Evolutionary conservation across 2,329 filamentous ascomycete species (phyloP).

Genomic region (Trichoderma asperellum): DNA sequence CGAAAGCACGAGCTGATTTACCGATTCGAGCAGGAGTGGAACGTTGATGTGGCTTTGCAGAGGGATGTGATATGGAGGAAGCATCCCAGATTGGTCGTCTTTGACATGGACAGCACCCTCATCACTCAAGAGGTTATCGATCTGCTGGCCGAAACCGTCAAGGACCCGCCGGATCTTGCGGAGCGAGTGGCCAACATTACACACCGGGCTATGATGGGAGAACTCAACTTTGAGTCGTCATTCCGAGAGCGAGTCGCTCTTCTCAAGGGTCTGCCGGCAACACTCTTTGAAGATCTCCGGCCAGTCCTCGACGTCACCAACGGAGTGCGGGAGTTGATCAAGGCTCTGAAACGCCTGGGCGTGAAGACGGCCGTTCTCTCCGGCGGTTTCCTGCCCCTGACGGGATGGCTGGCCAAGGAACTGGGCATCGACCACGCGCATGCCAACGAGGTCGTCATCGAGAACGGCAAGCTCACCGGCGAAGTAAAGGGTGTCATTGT

Average conservation of each 20-base stretch:
- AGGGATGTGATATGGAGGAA: slow-evolving; percentile 72
- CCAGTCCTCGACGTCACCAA: slow-evolving; percentile 77
- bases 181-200: slow-evolving; percentile 87
- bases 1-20: slow-evolving; percentile 81
- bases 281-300: slow-evolving; percentile 78
- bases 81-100: slow-evolving; percentile 85
- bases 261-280: slow-evolving; percentile 76
- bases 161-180: slow-evolving; percentile 70
- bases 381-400: slow-evolving; percentile 88
- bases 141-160: slow-evolving; percentile 81
- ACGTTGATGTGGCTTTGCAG: slow-evolving; percentile 81
- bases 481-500: slow-evolving; percentile 74
- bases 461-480: slow-evolving; percentile 66
- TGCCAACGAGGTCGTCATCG: slow-evolving; percentile 78
- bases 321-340: slow-evolving; percentile 76
- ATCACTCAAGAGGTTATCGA: slow-evolving; percentile 99
- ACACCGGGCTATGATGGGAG: slow-evolving; percentile 90
- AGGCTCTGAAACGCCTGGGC: slow-evolving; percentile 74
- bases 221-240: slow-evolving; percentile 86
- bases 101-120: slow-evolving; percentile 98
- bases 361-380: slow-evolving; percentile 89
- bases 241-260: slow-evolving; percentile 80
- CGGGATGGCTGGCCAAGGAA: slow-evolving; percentile 79
- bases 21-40: slow-evolving; percentile 86
- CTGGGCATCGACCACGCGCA: slow-evolving; percentile 85